These are phyloP conservation scores for Tanacetum coccineum DNA, from an alignment of 129 eudicot species.

Conservation along the genomic window DNA sequence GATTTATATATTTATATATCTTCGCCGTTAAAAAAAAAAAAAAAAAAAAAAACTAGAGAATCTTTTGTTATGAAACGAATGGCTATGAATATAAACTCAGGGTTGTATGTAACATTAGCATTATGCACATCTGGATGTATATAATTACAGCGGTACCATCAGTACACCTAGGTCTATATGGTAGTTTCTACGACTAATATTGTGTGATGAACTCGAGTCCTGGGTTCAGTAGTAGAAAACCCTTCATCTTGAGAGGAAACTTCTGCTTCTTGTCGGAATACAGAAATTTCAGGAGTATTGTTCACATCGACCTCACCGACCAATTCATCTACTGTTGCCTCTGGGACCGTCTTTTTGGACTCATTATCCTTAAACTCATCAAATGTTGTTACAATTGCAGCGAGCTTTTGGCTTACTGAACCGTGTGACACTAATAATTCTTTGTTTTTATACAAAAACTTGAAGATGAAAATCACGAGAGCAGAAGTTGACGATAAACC, in stretches of 20 bases:
- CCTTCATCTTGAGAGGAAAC: conserved; percentile 18
- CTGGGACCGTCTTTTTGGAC: conserved; percentile 15
- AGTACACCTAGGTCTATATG: background rate
- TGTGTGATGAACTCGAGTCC: conserved; percentile 26
- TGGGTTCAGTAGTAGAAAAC: conserved; percentile 27
- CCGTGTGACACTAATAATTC: conserved; percentile 26
- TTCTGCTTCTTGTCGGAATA: conserved; percentile 21
- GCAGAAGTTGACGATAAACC: conserved; percentile 43
- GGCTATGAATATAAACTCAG: background rate
- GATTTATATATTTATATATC: too few relatives aligned
- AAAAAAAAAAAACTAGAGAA: background rate
- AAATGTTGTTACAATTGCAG: conserved; percentile 33
- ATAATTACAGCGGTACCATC: background rate
- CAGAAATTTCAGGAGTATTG: conserved; percentile 32
- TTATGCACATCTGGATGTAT: background rate
- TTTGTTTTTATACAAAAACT: conserved; percentile 46
- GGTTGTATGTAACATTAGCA: conserved; percentile 15
- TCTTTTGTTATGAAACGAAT: background rate
- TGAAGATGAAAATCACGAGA: conserved; percentile 31
- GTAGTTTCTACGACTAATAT: conserved; percentile 3
- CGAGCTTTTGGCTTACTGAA: conserved; percentile 34
- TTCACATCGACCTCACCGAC: conserved; percentile 5
- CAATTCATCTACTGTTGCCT: conserved; percentile 6
- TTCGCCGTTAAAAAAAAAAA: too few relatives aligned
- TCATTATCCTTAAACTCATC: conserved; percentile 23